Base-by-base conservation (phyloP, 2,329 filamentous ascomycete genomes). In the Pleurostoma richardsiae region DNA sequence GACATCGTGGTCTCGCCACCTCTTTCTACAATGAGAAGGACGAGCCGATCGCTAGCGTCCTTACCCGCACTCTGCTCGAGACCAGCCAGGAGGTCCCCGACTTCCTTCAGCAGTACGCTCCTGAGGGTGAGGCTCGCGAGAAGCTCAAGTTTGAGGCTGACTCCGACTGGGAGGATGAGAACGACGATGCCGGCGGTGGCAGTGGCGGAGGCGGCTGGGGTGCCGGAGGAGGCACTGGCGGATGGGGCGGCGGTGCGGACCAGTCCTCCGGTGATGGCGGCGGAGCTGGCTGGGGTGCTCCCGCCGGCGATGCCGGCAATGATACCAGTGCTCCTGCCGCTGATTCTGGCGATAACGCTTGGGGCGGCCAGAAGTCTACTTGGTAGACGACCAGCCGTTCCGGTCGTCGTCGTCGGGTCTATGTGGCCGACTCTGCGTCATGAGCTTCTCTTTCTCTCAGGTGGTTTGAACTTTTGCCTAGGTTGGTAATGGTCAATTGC, bases 1-100 rank as follows among this genome's bases (percentile, higher is more conserved):
- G 94, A 3, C 88, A 96, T 55, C 77, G 79, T 40, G 94, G 94
- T 19, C 70, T 90, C 4, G 91, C 94, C 0, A 92, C 88, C 0
- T 96, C 92, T 0, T 92, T 99, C 70, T 97, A 86, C 73, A 89
- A 85, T 29, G 84, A 91, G 1, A 72, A 77, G 1, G 88, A 97
- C 56, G 80, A 86, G 47, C 77, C 84, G 3, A 70, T 97, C 39
- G 90, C 79, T 0, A 74, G 79, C 7, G 82, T 86, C 2, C 73
- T 99, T 1, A 87, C 89, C 36, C 90, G 91, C 62, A 83, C 89
- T 5, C 74, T 99, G 0, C 60, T 95, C 0, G 92, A 97, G 67
- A 88, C 82, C 4, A 75, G 82, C 4, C 90, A 96, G 66, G 67
- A 73, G 0, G 69, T 99, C 29, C 94, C 94, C 0, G 87, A 95